Evolutionary conservation across 768 basidiomycete genomes (phyloP), one percentile per base, ranked within the genome.

Genomic region (Calocybe cyanea): DNA sequence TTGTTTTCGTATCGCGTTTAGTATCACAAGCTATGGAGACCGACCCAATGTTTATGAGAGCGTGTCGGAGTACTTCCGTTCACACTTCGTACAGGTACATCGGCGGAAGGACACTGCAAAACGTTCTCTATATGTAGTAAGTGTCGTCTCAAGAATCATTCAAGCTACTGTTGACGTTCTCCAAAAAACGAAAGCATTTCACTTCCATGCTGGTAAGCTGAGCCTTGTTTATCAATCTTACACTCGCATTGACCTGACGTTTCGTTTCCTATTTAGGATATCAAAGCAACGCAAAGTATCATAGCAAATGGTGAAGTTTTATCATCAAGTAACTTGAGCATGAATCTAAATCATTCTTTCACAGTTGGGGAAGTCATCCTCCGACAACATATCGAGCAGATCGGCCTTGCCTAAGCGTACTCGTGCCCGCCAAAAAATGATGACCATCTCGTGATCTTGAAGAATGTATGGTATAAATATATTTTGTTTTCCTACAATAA

Each of bases 1-100:
- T 5, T 35, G n/a, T 35, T 44, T 40, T 36, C 9, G 49, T 43
- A 9, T 38, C 19, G 8, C 13, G 24, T 30, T 18, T 57, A 88
- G 85, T 58, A 87, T 89, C 62, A 85, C 85, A 24, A 87, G 86
- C 41, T 89, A 82, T 53, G 83, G 82, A 4, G 75, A 85, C 42
- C 75, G 87, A 18, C 72, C 82, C 24, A 89, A 91, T 53, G 77
- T 75, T 41, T 87, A 71, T 60, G 78, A 84, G 54, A 75, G 76
- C 15, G 88, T 83, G 13, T 75, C 87, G 30, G 76, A 81, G 40
- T 91, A 92, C 56, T 91, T 92, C 70, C 78, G 80, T n/a, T 77
- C 83, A n/a, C 89, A 91, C 61, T 92, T 92, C 57, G 66, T 81
- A 20, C 85, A 87, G 51, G 81, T 81, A 9, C 85, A 91, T 60